These are phyloP conservation scores for Lactarius evosmus DNA, from an alignment of 768 basidiomycete species.

Conservation along the genomic window DNA sequence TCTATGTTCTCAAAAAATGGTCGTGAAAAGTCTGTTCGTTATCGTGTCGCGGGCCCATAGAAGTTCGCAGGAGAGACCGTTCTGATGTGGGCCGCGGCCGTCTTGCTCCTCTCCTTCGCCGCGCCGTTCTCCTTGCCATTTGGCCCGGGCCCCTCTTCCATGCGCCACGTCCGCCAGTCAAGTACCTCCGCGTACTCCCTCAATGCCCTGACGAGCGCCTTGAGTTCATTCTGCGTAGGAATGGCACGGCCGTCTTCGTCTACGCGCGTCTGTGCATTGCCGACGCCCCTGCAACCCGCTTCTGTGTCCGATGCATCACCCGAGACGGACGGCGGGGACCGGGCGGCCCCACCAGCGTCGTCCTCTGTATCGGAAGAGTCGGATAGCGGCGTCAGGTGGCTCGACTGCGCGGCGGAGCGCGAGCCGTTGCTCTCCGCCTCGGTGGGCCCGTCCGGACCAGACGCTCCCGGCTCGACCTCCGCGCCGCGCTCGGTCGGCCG, in stretches of 20 bases:
- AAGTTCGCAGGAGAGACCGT: slow-evolving; percentile 15
- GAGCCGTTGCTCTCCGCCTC: background rate
- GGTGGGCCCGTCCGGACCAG: background rate
- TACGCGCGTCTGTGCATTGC: slow-evolving; percentile 16
- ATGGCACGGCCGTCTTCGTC: slow-evolving; percentile 21
- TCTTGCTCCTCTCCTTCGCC: slow-evolving; percentile 18
- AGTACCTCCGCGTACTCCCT: slow-evolving; percentile 59
- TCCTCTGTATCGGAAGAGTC: slow-evolving; percentile 16
- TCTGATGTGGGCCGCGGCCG: slow-evolving; percentile 7
- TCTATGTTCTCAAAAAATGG: background rate
- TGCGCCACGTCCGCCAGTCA: slow-evolving; percentile 49
- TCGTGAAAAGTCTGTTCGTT: background rate
- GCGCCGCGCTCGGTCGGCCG: slow-evolving; percentile 11
- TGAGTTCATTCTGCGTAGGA: slow-evolving; percentile 38
- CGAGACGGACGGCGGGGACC: slow-evolving; percentile 23
- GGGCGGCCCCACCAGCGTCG: background rate
- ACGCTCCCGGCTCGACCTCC: background rate
- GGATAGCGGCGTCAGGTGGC: slow-evolving; percentile 16
- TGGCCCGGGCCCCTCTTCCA: slow-evolving; percentile 31
- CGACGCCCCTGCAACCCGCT: slow-evolving; percentile 22
- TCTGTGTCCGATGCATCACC: slow-evolving; percentile 28
- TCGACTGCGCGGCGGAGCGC: slow-evolving; percentile 4
- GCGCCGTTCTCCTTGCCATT: slow-evolving; percentile 10
- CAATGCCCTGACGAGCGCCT: slow-evolving; percentile 49
- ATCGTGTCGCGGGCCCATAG: slow-evolving; percentile 8